Conservation (phyloP, 352 stramenopile species). For the Phytophthora rubi region DNA sequence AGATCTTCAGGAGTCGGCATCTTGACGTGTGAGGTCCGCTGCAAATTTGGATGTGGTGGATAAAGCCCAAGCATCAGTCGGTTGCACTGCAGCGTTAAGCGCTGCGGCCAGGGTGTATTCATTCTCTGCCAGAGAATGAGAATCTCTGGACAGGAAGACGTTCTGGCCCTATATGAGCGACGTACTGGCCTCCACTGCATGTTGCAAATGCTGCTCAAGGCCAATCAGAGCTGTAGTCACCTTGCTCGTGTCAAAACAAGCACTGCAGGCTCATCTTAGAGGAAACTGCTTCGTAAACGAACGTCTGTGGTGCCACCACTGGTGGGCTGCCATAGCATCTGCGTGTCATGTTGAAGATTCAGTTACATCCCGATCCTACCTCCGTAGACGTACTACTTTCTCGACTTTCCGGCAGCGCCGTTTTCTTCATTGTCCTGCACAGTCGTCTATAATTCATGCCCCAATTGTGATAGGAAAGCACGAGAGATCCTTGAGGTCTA, state of each 20-base stretch:
- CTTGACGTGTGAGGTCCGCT: not conserved
- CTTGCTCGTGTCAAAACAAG: not conserved
- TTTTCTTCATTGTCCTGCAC: not conserved
- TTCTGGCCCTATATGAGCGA: not conserved
- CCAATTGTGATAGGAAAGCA: constrained; percentile 69
- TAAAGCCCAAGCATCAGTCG: not conserved
- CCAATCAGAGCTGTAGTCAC: constrained; percentile 10
- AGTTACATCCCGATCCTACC: not conserved
- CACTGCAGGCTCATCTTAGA: not conserved
- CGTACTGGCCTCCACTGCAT: constrained; percentile 4
- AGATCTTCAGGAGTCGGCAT: constrained; percentile 36
- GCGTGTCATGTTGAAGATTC: constrained; percentile 4
- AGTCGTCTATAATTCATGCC: constrained; percentile 17
- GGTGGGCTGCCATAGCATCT: not conserved
- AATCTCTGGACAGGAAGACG: constrained; percentile 7
- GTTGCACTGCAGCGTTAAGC: not conserved
- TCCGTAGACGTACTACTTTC: not conserved
- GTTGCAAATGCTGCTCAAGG: not conserved
- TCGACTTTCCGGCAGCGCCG: not conserved
- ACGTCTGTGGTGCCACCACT: not conserved
- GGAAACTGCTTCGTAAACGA: not conserved
- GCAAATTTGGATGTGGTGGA: constrained; percentile 8
- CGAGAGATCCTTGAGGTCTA: constrained; percentile 89
- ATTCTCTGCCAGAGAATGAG: too few species aligned
- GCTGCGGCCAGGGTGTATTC: not conserved